Base-by-base conservation (phyloP, 2,329 filamentous ascomycete genomes). In the Talaromyces sp. region DNA sequence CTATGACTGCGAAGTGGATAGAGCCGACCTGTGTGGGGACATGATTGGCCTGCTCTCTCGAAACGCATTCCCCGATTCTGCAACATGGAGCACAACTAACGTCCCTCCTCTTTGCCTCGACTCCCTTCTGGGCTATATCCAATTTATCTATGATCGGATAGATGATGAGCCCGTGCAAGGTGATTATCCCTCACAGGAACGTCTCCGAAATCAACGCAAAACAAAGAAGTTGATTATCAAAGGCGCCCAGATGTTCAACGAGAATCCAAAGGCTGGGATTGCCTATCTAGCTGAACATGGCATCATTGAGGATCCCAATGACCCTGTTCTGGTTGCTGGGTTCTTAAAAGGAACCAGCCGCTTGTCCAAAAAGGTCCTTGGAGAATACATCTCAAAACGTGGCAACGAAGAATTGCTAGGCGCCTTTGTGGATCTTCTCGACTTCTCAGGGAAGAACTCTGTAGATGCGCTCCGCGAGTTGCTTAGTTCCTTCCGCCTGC, bases 1-100 rank as follows among this genome's bases (percentile, higher is more conserved):
- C 72, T 99, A 97, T 69, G 94, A 99, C 72, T 99, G 93, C 67
- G 92, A 97, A 67, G 86, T 91, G 47, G 90, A 99, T 68, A 85
- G 92, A 45, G 87, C 87, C 47, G 94, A 99, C 75, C 77, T 99
- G 4, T 99, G 94, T 66, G 90, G 96, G 76, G 95, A 99, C 67
- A 89, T 97, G 83, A 86, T 99, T 55, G 93, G 94, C 0, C 81
- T 99, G 30, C 78, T 99, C 14, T 93, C 94, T 17, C 85, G 94
- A 53, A 99, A 97, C 70, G 94, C 94, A 2, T 89, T 99, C 60
- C 95, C 94, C 0, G 94, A 99, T 70, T 96, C 94, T 8, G 94
- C 93, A 5, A 97, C 92, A 5, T 99, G 94, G 94, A 99, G 95
- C 71, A 99, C 94, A 10, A 97, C 93, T 4, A 99, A 96, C 68